Percentiles rank a stretch among this genome's conserved stretches.
Conservation (phyloP, 2,329 filamentous ascomycete species). For the Fusarium miscanthi region DNA sequence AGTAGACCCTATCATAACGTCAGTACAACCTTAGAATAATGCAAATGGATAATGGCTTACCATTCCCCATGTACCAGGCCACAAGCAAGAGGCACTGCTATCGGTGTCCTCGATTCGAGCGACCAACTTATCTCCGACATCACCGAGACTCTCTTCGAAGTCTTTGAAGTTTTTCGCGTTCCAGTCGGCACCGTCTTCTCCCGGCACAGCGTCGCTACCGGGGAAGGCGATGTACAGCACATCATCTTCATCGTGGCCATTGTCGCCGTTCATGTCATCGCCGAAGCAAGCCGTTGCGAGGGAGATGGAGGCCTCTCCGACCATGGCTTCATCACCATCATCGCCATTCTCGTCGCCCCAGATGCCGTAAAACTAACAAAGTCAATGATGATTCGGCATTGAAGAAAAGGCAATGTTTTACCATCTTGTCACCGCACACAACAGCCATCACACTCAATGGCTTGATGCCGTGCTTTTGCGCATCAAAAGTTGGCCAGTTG, state of each 20-base stretch:
- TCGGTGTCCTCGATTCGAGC: slow-evolving; percentile 42
- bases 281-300: slow-evolving; percentile 69
- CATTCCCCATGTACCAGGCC: slow-evolving; percentile 11
- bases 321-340: slow-evolving; percentile 57
- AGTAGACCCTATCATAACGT: slow-evolving; percentile 35
- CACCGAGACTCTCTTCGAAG: slow-evolving; percentile 65
- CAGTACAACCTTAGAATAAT: slow-evolving; percentile 1
- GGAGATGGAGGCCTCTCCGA: slow-evolving; percentile 68
- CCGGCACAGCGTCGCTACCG: slow-evolving; percentile 67
- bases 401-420: slow-evolving; percentile 22
- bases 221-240: slow-evolving; percentile 72
- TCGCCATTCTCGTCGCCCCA: slow-evolving; percentile 72
- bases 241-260: slow-evolving; percentile 66
- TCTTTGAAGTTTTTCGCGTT: slow-evolving; percentile 57
- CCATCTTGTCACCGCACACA: slow-evolving; percentile 62
- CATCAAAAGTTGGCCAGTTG: slow-evolving; percentile 54
- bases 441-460: slow-evolving; percentile 66
- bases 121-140: slow-evolving; percentile 64
- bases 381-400: neutral
- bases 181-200: slow-evolving; percentile 65
- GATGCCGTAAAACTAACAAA: slow-evolving; percentile 63
- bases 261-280: slow-evolving; percentile 62
- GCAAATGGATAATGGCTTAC: neutral
- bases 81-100: slow-evolving; percentile 13
- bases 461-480: slow-evolving; percentile 56